Evolutionary conservation across 2,329 filamentous ascomycete genomes (phyloP).

Genomic region (Sporothrix pseudoabietina): DNA sequence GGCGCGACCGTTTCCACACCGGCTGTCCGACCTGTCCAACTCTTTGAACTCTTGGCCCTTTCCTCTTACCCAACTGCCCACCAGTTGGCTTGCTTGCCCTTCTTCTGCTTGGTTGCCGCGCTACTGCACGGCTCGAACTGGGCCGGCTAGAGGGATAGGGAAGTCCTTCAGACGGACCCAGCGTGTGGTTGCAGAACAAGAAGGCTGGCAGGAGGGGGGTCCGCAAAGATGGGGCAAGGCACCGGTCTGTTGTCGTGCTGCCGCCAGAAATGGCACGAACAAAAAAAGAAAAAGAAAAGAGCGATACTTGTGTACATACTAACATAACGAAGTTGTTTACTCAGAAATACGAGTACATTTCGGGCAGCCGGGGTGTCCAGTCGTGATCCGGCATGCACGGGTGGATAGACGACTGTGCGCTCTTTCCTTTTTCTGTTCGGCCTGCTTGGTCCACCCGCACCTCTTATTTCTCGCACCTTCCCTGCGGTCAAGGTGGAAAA

Average conservation of each 20-base stretch:
- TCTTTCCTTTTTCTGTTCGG: conserved; percentile 16
- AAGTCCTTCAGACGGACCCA: background rate
- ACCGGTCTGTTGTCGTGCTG: background rate
- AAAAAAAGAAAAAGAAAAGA: background rate
- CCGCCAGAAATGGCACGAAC: background rate
- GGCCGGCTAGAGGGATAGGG: background rate
- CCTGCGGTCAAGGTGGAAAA: background rate
- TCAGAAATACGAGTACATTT: background rate
- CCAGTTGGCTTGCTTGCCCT: background rate
- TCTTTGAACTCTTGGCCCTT: background rate
- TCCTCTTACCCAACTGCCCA: background rate
- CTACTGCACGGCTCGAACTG: background rate
- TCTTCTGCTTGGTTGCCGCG: background rate
- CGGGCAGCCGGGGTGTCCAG: conserved; percentile 2
- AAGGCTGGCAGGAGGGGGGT: background rate
- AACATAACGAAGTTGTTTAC: too few relatives aligned
- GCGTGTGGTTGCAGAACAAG: background rate
- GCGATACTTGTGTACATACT: background rate
- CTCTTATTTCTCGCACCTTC: background rate
- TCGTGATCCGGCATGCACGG: conserved; percentile 15
- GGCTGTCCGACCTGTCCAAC: background rate
- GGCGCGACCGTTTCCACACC: background rate
- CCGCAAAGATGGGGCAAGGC: background rate
- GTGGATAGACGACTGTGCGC: background rate
- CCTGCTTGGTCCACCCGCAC: background rate